A percentile compares a stretch with the other conserved stretches of the same genome.
phyloP scores from a whole-genome alignment of 495 filamentous ascomycete species.

The Xylaria acuta region DNA sequence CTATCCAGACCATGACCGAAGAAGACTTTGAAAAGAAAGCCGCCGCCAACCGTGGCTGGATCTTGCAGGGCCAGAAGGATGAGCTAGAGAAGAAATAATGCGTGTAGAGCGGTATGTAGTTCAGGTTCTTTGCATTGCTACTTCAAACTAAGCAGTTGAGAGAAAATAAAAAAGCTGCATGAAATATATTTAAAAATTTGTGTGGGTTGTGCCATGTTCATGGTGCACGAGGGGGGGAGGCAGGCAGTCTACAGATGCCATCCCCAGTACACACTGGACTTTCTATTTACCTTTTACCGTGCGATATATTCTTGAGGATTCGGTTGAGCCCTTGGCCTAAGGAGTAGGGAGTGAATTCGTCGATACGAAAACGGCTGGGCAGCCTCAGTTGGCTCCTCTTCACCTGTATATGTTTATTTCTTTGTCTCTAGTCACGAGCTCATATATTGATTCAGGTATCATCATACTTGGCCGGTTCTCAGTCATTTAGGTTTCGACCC shows the following conservation, averaged over 20 bases:
- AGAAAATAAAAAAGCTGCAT: background rate
- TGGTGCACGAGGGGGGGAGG: background rate
- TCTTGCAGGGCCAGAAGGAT: conserved; percentile 67
- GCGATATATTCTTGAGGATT: background rate
- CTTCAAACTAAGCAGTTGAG: background rate
- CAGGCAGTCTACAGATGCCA: background rate
- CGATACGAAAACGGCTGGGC: background rate
- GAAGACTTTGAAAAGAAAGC: conserved; percentile 61
- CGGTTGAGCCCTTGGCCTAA: background rate
- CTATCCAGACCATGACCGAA: conserved; percentile 46
- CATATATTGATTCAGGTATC: background rate
- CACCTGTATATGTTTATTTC: background rate
- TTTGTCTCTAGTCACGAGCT: background rate
- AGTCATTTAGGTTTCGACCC: background rate
- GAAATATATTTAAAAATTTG: background rate
- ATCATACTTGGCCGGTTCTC: background rate
- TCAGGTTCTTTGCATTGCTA: background rate
- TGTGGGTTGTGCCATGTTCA: background rate
- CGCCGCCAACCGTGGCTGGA: conserved; percentile 59
- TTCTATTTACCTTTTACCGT: background rate
- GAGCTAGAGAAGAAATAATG: conserved; percentile 42
- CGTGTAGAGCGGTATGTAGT: background rate
- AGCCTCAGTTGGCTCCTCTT: background rate
- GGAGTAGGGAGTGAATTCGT: background rate
- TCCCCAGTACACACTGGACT: background rate